Percentiles rank a stretch among this genome's conserved stretches.
These are phyloP conservation scores for Naematelia encephala DNA, from an alignment of 768 basidiomycete species.

Conservation along the genomic window DNA sequence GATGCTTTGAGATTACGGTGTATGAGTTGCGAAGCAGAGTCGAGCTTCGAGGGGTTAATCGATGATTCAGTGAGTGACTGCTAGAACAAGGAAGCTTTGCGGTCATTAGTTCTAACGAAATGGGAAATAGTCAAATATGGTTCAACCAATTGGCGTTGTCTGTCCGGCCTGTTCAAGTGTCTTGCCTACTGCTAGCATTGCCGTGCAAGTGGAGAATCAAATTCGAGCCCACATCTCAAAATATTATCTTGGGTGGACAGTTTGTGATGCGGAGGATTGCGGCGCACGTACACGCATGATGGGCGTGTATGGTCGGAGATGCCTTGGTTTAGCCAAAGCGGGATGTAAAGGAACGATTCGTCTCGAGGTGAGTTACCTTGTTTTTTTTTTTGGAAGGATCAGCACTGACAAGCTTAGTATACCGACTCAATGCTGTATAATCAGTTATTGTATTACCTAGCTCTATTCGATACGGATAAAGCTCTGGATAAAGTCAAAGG, in stretches of 20 bases:
- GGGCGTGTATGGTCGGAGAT: constrained; percentile 83
- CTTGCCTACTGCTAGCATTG: constrained; percentile 63
- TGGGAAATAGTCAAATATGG: constrained; percentile 60
- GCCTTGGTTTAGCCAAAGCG: constrained; percentile 57
- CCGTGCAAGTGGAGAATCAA: constrained; percentile 80
- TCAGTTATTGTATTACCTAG: constrained; percentile 78
- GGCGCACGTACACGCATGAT: constrained; percentile 83
- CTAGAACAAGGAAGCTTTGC: too few relatives aligned
- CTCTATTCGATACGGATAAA: constrained; percentile 71
- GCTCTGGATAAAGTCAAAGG: constrained; percentile 59
- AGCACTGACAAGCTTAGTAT: constrained; percentile 58
- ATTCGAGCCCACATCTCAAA: constrained; percentile 70
- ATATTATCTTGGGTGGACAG: constrained; percentile 86
- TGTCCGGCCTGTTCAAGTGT: constrained; percentile 66
- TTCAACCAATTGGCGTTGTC: constrained; percentile 63
- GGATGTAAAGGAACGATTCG: constrained; percentile 68
- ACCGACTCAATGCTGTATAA: constrained; percentile 80
- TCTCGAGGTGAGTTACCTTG: constrained; percentile 63
- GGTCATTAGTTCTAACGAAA: not conserved
- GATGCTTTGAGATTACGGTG: constrained; percentile 72
- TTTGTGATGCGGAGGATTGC: constrained; percentile 84
- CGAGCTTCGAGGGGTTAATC: constrained; percentile 47
- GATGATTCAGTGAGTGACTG: constrained; percentile 47
- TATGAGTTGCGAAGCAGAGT: constrained; percentile 62
- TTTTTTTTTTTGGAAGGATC: not conserved